Percentiles rank a stretch among this genome's conserved stretches.
Conservation (phyloP, 129 eudicot species). For the Flaveria brownii region DNA sequence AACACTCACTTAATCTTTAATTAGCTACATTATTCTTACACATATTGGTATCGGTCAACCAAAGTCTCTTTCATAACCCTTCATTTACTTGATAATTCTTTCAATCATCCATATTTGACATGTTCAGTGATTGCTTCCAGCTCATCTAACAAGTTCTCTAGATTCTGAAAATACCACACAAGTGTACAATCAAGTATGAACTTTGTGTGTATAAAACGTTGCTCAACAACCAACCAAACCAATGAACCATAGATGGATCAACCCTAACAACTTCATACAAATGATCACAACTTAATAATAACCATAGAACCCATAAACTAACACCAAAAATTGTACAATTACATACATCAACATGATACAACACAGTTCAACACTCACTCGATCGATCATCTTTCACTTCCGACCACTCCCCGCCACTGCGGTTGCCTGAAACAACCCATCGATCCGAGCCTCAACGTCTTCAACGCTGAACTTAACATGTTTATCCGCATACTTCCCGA, state of each 20-base stretch:
- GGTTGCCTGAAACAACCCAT: conserved; percentile 64
- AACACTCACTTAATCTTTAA: too few species aligned
- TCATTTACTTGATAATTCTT: background rate
- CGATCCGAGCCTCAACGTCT: conserved; percentile 73
- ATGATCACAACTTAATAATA: conserved; percentile 14
- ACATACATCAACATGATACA: conserved; percentile 43
- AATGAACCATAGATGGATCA: conserved; percentile 13
- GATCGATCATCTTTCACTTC: conserved; percentile 41
- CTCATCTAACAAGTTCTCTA: background rate
- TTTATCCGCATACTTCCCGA: conserved; percentile 67
- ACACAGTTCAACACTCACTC: conserved; percentile 21
- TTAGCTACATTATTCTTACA: too few species aligned
- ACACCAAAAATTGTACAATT: conserved; percentile 36
- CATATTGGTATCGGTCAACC: too few species aligned
- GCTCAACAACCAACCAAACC: conserved; percentile 2
- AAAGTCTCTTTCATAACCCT: too few species aligned
- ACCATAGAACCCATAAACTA: conserved; percentile 24
- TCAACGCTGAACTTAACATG: conserved; percentile 67
- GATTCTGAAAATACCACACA: background rate
- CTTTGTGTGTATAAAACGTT: background rate
- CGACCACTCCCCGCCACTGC: conserved; percentile 51
- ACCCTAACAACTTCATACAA: conserved; percentile 24
- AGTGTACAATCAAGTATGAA: background rate
- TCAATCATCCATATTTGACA: background rate
- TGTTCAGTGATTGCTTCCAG: background rate